A percentile compares a stretch with the other conserved stretches of the same genome.
phyloP scores from a whole-genome alignment of 2,329 filamentous ascomycete genomes.

The Exophiala phaeomuriformis region DNA sequence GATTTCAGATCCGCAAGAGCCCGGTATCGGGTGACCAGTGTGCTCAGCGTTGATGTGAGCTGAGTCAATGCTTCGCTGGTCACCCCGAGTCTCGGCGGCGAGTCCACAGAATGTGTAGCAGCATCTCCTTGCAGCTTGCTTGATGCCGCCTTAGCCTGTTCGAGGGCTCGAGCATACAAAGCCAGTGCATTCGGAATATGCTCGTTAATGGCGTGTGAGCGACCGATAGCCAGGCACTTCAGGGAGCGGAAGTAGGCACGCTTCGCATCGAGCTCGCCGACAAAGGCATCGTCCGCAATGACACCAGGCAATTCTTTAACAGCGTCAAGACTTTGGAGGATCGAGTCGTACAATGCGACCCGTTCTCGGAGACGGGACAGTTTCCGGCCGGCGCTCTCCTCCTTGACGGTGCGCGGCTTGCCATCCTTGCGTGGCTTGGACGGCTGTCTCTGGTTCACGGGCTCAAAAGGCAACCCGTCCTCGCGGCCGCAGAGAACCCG shows the following conservation, averaged over 20 bases:
- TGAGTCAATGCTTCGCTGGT: conserved; percentile 50
- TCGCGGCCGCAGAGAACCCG: conserved; percentile 74
- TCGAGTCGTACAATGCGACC: conserved; percentile 83
- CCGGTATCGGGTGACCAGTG: conserved; percentile 70
- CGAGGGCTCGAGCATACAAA: conserved; percentile 65
- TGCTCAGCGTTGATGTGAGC: conserved; percentile 57
- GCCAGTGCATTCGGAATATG: conserved; percentile 75
- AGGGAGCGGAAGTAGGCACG: conserved; percentile 78
- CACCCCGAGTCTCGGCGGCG: conserved; percentile 63
- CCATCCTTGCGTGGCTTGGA: conserved; percentile 48
- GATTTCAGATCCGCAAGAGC: conserved; percentile 75
- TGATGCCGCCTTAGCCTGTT: conserved; percentile 51
- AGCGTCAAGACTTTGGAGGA: conserved; percentile 80
- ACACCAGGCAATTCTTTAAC: conserved; percentile 86
- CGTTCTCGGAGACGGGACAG: conserved; percentile 76
- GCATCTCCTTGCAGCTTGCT: conserved; percentile 41
- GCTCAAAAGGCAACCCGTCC: conserved; percentile 61
- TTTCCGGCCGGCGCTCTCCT: conserved; percentile 66
- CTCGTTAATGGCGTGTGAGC: conserved; percentile 69
- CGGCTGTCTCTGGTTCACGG: conserved; percentile 41
- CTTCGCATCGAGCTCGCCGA: conserved; percentile 70
- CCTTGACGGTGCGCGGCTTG: conserved; percentile 43
- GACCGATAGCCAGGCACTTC: conserved; percentile 79
- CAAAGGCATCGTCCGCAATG: conserved; percentile 69
- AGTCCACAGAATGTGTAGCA: conserved; percentile 29